A percentile compares a stretch with the other conserved stretches of the same genome.
These are phyloP conservation scores for Aspergillus luchuensis DNA, from an alignment of 2,329 filamentous ascomycete genomes.

Conservation along the genomic window DNA sequence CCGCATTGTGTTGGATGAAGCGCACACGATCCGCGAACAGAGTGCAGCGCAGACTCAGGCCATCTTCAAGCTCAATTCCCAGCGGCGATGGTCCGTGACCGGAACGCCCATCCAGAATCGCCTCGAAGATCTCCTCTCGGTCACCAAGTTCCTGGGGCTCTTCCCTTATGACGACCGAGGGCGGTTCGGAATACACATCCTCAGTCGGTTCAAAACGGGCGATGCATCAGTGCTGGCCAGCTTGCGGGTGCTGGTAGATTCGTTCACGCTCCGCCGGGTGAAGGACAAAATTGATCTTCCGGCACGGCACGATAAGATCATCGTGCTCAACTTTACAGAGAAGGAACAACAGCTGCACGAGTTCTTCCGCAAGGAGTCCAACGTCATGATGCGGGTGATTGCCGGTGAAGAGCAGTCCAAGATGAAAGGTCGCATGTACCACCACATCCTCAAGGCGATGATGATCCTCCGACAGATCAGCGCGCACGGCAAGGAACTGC, in stretches of 20 bases:
- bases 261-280: constrained; percentile 85
- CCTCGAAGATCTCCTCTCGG: constrained; percentile 81
- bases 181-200: constrained; percentile 77
- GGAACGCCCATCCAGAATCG: constrained; percentile 95
- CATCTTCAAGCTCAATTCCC: constrained; percentile 75
- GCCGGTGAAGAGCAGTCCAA: constrained; percentile 65
- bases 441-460: constrained; percentile 89
- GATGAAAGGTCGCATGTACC: constrained; percentile 83
- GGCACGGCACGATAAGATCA: constrained; percentile 69
- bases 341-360: constrained; percentile 80
- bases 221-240: constrained; percentile 79
- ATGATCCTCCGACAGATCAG: constrained; percentile 86
- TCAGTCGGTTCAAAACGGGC: constrained; percentile 82
- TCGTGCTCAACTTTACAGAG: constrained; percentile 72
- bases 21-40: constrained; percentile 89
- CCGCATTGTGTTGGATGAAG: constrained; percentile 90
- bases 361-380: constrained; percentile 78
- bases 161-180: constrained; percentile 79
- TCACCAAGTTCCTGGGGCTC: constrained; percentile 82
- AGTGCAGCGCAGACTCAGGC: constrained; percentile 80
- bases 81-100: constrained; percentile 93
- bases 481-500: constrained; percentile 88
- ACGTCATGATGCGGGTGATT: constrained; percentile 76
- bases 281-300: constrained; percentile 91
- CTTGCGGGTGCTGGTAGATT: constrained; percentile 85